Evolutionary conservation across 352 stramenopile genomes (phyloP), one percentile per base, ranked within the genome.

Genomic region (Globisporangium middletonii): DNA sequence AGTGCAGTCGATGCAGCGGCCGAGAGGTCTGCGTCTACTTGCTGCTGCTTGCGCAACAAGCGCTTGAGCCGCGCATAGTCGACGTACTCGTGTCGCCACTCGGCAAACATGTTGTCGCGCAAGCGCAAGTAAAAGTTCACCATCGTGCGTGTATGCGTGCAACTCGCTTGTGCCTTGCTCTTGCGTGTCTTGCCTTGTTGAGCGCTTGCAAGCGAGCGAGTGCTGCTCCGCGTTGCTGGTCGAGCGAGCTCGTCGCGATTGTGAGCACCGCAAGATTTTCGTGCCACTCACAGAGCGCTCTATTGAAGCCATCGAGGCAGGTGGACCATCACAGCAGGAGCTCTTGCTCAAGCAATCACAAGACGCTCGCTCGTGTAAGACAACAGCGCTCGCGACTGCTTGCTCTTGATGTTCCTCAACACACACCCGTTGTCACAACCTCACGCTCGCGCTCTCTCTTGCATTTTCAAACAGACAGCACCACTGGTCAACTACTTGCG

Each of bases 61-160:
- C 70, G 79, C 71, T 97, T 97, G 13, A 97, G 72, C 11, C 69
- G 71, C 49, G 89, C 80, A 68, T 97, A 97, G 75, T 97, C 88
- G 16, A 97, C 30, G 67, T 97, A 97, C 44, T 95, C 77, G 51
- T 84, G 62, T 35, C 75, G 68, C 90, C 90, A 97, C 71, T 97
- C 86, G 12, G 80, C 74, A 60, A 90, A 91, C 30, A 71, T 77
- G 64, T 97, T 97, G 55, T 89, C 80, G 44, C 79, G 83, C 59
- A 93, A 63, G 30, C 83, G 78, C 60, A 81, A 62, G 55, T 79
- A 75, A 62, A 93, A 93, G 63, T 88, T 69, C 66, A 92, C 83
- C 83, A 93, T 93, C 37, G 13, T 50, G 42, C 28, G 6, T 15
- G 19, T 33, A 16, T 30, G 49, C 58, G 26, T 35, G 26, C 5